Base-by-base conservation (phyloP, 2,329 filamentous ascomycete genomes). In the Didymella keratinophila region DNA sequence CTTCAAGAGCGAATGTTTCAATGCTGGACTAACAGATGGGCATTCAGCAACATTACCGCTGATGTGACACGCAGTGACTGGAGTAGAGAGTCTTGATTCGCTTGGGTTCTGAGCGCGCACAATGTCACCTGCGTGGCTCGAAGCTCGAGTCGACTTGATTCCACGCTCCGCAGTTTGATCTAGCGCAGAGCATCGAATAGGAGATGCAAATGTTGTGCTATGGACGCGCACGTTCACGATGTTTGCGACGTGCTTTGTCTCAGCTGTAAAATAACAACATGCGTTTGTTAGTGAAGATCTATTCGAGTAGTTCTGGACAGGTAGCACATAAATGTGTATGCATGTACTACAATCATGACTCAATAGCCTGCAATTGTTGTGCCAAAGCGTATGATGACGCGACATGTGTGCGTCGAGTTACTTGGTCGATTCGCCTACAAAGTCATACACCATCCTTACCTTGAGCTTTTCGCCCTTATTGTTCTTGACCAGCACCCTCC, bases 381-480 rank as follows among this genome's bases (percentile, higher is more conserved):
- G 20, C 2, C 10, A 10, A 41, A 14, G 9, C 10, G 5, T 21
- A 20, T 10, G n/a, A 18, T 20, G 36, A 37, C 8, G 14, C n/a
- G n/a, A 37, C 9, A 16, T 20, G 36, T 10, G 18, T 39, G 16
- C 12, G 4, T 16, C 20, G 4, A 23, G 5, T 27, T 43, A 25
- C 3, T 27, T 25, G 23, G 37, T 11, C 8, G 44, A 58, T n/a
- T 58, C 39, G 1, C 41, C 48, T 3, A 63, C 50, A 44, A 56
- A 66, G 12, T 60, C 62, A 45, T 64, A 63, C n/a, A 63, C 62
- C 47, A 58, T 60, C 18, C 55, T 58, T 1, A 60, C 53, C 18
- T 39, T 52, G 3, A 66, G 23, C 14, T 66, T 51, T 7, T 60
- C 53, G 1, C 48, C 60, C 18, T 63, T 53, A 6, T 11, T 44